Evolutionary conservation across 1,284 basidiomycete species (phyloP).

Genomic region (Ceraceosorus bombacis): DNA sequence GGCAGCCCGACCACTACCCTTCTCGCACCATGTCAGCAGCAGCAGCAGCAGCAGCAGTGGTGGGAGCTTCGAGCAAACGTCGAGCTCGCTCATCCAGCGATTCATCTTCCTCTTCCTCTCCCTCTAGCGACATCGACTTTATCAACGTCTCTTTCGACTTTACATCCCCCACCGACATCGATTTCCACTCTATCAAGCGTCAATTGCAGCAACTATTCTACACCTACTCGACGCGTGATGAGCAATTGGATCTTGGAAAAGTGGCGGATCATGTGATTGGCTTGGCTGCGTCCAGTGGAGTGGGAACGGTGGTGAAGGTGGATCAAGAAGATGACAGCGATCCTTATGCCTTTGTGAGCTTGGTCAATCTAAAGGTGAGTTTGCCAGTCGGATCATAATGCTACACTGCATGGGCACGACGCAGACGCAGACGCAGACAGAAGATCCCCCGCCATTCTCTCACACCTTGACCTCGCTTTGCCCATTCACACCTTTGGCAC

Average conservation of each 20-base stretch:
- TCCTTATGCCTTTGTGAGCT: slow-evolving; percentile 43
- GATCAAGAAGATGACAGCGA: slow-evolving; percentile 42
- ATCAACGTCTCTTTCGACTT: slow-evolving; percentile 48
- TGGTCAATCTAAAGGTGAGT: slow-evolving; percentile 17
- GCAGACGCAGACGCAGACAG: too few relatives aligned
- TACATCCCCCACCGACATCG: slow-evolving; percentile 34
- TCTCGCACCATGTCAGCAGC: too few relatives aligned
- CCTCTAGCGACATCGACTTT: slow-evolving; percentile 14
- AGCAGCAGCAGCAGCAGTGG: too few relatives aligned
- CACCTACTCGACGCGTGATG: slow-evolving; percentile 29
- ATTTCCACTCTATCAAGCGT: slow-evolving; percentile 39
- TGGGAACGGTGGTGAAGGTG: slow-evolving; percentile 44
- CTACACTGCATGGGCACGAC: too few relatives aligned
- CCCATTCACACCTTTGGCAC: slow-evolving; percentile 24
- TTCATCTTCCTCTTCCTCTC: background rate
- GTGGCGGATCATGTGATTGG: slow-evolving; percentile 31
- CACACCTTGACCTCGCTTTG: slow-evolving; percentile 15
- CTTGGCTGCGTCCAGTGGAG: slow-evolving; percentile 11
- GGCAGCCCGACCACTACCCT: too few relatives aligned
- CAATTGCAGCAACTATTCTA: slow-evolving; percentile 45
- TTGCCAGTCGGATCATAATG: background rate
- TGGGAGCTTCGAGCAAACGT: background rate
- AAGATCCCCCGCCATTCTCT: background rate
- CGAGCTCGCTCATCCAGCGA: background rate
- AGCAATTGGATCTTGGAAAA: slow-evolving; percentile 25